Conservation (phyloP, 352 stramenopile species). For the Phytophthora pseudosyringae region DNA sequence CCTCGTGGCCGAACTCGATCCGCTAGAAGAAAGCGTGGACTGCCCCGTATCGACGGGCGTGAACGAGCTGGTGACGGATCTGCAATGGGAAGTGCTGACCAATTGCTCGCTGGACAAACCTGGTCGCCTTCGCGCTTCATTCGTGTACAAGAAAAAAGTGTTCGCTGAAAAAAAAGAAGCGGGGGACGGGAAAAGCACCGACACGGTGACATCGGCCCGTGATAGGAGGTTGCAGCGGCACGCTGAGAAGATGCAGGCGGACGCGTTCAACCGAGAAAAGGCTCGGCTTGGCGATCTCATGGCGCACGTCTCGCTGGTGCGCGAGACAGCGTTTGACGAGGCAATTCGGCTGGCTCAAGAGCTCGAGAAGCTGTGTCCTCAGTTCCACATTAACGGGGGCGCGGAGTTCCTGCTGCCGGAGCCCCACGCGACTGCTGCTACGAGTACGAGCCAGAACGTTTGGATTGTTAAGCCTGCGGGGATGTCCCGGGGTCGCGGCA, state of each 20-base stretch:
- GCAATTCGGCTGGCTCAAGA: slow-evolving; percentile 38
- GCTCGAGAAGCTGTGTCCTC: slow-evolving; percentile 57
- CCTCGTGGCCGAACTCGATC: slow-evolving; percentile 26
- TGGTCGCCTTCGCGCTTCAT: slow-evolving; percentile 53
- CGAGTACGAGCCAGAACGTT: slow-evolving; percentile 73
- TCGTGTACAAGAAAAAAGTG: slow-evolving; percentile 60
- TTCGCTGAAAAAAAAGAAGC: slow-evolving; percentile 53
- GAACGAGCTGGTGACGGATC: slow-evolving; percentile 70
- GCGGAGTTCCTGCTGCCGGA: slow-evolving; percentile 34
- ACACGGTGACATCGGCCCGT: slow-evolving; percentile 54
- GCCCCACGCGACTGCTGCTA: slow-evolving; percentile 8
- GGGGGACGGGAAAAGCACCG: slow-evolving; percentile 26
- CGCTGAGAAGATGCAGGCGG: slow-evolving; percentile 41
- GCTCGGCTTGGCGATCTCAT: slow-evolving; percentile 56
- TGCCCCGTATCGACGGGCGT: slow-evolving; percentile 30
- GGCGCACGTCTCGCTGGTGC: slow-evolving; percentile 44
- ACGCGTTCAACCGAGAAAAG: slow-evolving; percentile 70
- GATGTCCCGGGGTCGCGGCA: slow-evolving; percentile 86
- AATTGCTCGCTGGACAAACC: slow-evolving; percentile 54
- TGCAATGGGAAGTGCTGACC: slow-evolving; percentile 78
- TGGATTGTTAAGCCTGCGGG: slow-evolving; percentile 95
- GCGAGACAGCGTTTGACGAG: slow-evolving; percentile 26
- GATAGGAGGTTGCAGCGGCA: slow-evolving; percentile 60
- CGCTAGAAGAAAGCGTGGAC: slow-evolving; percentile 71
- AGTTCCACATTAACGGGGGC: slow-evolving; percentile 80